phyloP scores from a whole-genome alignment of 2,329 filamentous ascomycete species.

The Cephalotrichum gorgonifer region DNA sequence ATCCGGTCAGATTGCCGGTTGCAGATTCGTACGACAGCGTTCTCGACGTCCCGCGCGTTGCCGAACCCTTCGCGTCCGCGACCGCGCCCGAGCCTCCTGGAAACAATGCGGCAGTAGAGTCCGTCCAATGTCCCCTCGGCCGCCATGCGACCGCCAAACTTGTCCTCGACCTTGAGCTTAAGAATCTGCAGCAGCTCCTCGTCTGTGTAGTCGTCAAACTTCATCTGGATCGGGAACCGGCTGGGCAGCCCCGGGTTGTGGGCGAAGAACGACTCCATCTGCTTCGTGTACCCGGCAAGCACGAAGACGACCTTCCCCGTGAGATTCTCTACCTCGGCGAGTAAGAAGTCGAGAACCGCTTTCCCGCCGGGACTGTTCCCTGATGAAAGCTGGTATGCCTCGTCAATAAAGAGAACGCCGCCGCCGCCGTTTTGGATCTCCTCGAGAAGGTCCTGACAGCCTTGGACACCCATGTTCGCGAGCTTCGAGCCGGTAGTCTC shows the following conservation, averaged over 20 bases:
- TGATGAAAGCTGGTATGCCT: slow-evolving; percentile 63
- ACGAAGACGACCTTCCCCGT: slow-evolving; percentile 61
- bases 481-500: slow-evolving; percentile 61
- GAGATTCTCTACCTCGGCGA: slow-evolving; percentile 63
- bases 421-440: slow-evolving; percentile 36
- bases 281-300: slow-evolving; percentile 60
- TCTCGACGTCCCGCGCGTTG: slow-evolving; percentile 62
- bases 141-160: slow-evolving; percentile 44
- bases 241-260: slow-evolving; percentile 60
- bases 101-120: slow-evolving; percentile 53
- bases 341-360: slow-evolving; percentile 58
- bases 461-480: slow-evolving; percentile 43
- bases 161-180: slow-evolving; percentile 37
- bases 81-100: slow-evolving; percentile 48
- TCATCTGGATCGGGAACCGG: slow-evolving; percentile 54
- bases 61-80: slow-evolving; percentile 60
- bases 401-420: slow-evolving; percentile 67
- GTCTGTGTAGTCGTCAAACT: slow-evolving; percentile 61
- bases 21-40: slow-evolving; percentile 41
- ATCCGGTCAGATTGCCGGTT: slow-evolving; percentile 51
- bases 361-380: slow-evolving; percentile 46
- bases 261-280: slow-evolving; percentile 68
- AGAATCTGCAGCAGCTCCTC: slow-evolving; percentile 54
- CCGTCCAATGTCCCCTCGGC: slow-evolving; percentile 48
- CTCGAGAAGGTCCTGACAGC: slow-evolving; percentile 39